These are phyloP conservation scores for Tuber magnatum DNA, from an alignment of 495 filamentous ascomycete species.

Conservation along the genomic window DNA sequence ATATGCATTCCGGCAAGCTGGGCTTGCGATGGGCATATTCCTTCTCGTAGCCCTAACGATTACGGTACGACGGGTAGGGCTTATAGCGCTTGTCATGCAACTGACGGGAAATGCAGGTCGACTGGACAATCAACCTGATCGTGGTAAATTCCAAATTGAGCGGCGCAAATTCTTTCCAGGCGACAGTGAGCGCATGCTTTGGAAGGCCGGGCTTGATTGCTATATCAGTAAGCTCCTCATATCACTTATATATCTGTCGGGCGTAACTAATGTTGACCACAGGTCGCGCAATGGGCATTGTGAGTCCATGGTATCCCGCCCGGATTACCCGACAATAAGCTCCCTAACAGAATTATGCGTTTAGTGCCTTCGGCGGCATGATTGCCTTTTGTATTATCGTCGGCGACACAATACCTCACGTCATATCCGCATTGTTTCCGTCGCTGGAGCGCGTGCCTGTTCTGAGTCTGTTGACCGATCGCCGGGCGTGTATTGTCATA, in stretches of 20 bases:
- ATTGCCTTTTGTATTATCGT: constrained; percentile 96
- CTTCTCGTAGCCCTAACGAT: constrained; percentile 73
- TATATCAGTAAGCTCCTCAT: constrained; percentile 52
- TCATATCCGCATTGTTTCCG: constrained; percentile 74
- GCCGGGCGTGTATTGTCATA: constrained; percentile 74
- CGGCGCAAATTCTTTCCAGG: constrained; percentile 85
- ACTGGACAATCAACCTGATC: constrained; percentile 96
- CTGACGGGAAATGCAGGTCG: constrained; percentile 47
- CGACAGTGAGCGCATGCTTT: constrained; percentile 90
- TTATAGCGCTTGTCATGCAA: background rate
- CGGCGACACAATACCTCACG: constrained; percentile 89
- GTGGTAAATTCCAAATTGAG: constrained; percentile 92
- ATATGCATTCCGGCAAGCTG: constrained; percentile 87
- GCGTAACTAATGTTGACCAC: constrained; percentile 9
- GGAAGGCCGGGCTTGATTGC: constrained; percentile 79
- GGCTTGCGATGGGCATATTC: constrained; percentile 68
- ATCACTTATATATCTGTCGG: background rate
- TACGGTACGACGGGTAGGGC: constrained; percentile 46
- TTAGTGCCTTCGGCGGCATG: constrained; percentile 90
- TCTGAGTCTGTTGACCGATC: constrained; percentile 70
- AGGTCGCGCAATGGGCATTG: constrained; percentile 89
- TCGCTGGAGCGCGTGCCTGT: constrained; percentile 63
- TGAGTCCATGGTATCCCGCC: constrained; percentile 36
- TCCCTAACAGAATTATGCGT: constrained; percentile 15
- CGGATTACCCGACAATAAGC: background rate